Evolutionary conservation across 2,329 filamentous ascomycete genomes (phyloP), one percentile per base, ranked within the genome.

Genomic region (Hypoxylon sp.): DNA sequence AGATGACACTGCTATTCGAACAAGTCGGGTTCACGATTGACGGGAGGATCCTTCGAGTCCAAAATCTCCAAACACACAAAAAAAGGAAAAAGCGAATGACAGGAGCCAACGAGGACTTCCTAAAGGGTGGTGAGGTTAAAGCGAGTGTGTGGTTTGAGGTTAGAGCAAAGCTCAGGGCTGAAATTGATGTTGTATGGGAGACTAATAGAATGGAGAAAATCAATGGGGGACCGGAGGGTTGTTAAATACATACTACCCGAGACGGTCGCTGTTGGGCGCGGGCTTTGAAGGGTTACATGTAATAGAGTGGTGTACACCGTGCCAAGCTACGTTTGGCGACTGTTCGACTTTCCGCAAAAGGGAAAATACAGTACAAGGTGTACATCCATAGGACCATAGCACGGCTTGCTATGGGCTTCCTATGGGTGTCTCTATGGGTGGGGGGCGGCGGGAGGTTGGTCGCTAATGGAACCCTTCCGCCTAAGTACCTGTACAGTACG

Each of bases 61-160:
- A 75, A 76, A 76, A 74, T 78, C 73, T 76, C 75, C 80, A 80
- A 81, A 83, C 65, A 83, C 82, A 82, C 79, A 82, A 84, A 82
- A 82, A 79, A 83, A 80, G 80, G 78, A 79, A 80, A 82, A 89
- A 91, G 89, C 89, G 89, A 91, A 87, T 89, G 89, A 90, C 88
- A 89, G 88, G 89, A 90, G 88, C 85, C 89, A 82, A 85, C 88
- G 88, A 90, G 89, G 88, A 89, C 87, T 90, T 90, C 88, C 88
- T 88, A 86, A 70, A 79, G 77, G 78, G 79, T 73, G 75, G 75
- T 79, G 78, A 78, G 77, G 77, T 78, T 51, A 81, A 83, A 85
- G 84, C 83, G 84, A 86, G 80, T 80, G 84, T 86, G 80, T 77
- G 78, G 78, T 78, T 79, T 79, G 77, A 77, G 73, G 69, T 72